Evolutionary conservation across 2,329 filamentous ascomycete species (phyloP).

Genomic region (Davidsoniella virescens): DNA sequence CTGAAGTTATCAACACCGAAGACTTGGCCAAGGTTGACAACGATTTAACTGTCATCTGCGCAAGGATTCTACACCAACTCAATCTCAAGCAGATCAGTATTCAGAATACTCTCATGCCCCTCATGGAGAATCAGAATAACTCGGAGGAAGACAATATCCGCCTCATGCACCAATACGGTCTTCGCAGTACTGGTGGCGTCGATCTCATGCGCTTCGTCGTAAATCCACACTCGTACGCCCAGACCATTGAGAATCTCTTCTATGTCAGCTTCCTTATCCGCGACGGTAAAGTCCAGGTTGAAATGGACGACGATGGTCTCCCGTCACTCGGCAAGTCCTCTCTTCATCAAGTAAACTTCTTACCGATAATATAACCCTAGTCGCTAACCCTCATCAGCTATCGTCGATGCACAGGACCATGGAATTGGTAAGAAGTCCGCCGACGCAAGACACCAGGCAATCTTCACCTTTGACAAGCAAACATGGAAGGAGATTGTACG

Average conservation of each 20-base stretch:
- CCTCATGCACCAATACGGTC: slow-evolving; percentile 47
- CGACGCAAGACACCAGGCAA: slow-evolving; percentile 62
- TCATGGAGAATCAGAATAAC: slow-evolving; percentile 28
- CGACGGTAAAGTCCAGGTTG: slow-evolving; percentile 64
- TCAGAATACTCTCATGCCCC: slow-evolving; percentile 28
- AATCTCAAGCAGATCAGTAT: slow-evolving; percentile 29
- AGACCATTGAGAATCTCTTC: slow-evolving; percentile 93
- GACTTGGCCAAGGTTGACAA: slow-evolving; percentile 65
- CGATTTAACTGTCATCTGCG: slow-evolving; percentile 64
- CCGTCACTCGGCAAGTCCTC: slow-evolving; percentile 59
- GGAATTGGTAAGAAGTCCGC: slow-evolving; percentile 25
- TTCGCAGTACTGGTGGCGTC: slow-evolving; percentile 54
- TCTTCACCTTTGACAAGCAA: slow-evolving; percentile 73
- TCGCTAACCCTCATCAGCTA: slow-evolving; percentile 16
- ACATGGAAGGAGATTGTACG: slow-evolving; percentile 67
- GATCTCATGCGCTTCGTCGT: slow-evolving; percentile 75
- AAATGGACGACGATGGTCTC: slow-evolving; percentile 53
- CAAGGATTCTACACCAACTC: slow-evolving; percentile 53
- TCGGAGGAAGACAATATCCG: slow-evolving; percentile 29
- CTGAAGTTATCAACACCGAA: slow-evolving; percentile 58
- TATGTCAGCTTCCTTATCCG: slow-evolving; percentile 89
- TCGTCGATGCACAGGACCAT: slow-evolving; percentile 30
- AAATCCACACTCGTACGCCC: slow-evolving; percentile 79
- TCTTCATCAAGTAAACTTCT: neutral
- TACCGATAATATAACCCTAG: neutral